phyloP scores from a whole-genome alignment of 176 grass and related monocot genomes.

The Rhynchospora tenuis region DNA sequence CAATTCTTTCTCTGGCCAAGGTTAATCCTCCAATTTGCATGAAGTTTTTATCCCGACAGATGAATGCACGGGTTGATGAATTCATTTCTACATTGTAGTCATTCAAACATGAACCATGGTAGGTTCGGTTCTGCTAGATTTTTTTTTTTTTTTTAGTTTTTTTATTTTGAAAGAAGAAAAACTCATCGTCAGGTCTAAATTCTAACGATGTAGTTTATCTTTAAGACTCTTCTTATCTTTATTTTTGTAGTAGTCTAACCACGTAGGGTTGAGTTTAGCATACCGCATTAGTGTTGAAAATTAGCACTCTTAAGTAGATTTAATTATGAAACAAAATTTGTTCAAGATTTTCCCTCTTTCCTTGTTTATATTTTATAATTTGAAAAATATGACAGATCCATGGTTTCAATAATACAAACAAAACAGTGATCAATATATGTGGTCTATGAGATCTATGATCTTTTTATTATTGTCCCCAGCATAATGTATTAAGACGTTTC shows the following conservation, averaged over 20 bases:
- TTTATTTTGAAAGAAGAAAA: background rate
- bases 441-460: background rate
- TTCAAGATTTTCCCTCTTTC: background rate
- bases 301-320: background rate
- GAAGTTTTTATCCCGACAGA: slow-evolving; percentile 55
- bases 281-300: background rate
- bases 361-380: background rate
- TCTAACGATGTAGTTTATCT: slow-evolving; percentile 40
- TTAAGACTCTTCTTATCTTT: slow-evolving; percentile 9
- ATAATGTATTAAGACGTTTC: background rate
- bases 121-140: background rate
- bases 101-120: background rate
- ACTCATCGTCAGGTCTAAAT: background rate
- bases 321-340: background rate
- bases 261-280: background rate
- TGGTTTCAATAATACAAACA: background rate
- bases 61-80: slow-evolving; percentile 29
- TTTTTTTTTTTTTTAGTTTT: background rate
- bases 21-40: slow-evolving; percentile 90
- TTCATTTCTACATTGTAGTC: slow-evolving; percentile 25
- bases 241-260: background rate
- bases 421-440: background rate
- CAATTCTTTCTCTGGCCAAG: slow-evolving; percentile 62
- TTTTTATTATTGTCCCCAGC: background rate
- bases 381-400: background rate